Base-by-base conservation (phyloP, 768 basidiomycete species). In the Rhodotorula paludigena region DNA sequence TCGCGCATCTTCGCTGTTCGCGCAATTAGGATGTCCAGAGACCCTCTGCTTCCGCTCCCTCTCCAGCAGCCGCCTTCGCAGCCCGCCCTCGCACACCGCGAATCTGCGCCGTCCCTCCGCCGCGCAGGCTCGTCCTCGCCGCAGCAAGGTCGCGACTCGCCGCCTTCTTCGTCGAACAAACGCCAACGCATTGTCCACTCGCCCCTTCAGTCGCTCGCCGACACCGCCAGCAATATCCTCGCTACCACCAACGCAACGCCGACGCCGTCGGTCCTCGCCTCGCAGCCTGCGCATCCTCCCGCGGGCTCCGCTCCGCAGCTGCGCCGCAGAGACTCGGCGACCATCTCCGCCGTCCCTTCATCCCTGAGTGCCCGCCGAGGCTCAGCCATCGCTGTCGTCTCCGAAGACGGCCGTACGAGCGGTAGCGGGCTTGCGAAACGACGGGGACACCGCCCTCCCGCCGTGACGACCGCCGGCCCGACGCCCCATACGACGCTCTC, bases 371-470 rank as follows among this genome's bases (percentile, higher is more conserved):
- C 6, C 39, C 35, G 45, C 32, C 41, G 36, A 23, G 30, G 8
- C 8, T 14, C 42, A n/a, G n/a, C n/a, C 14, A 6, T 18, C 32
- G 41, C 12, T 14, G 21, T 12, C 16, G 14, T 28, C 2, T 35
- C n/a, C 11, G 38, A 12, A 20, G 33, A 41, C 25, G 38, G 2
- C 3, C 1, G 18, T 23, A 5, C 30, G 38, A 25, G 30, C 49
- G 28, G 41, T 12, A 51, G 48, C 32, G 25, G 44, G 1, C 35
- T 68, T 3, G 67, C 28, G 14, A 63, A 64, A 23, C 28, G 67
- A 2, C n/a, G 67, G 30, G 67, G 67, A 0, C 67, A 64, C 35
- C 67, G 62, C 23, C 67, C 67, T 25, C 57, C 67, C 1, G 45
- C 67, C 14, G 62, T 68, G 23, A 18, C 23, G 44, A 25, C 39